Base-by-base conservation (phyloP, 2,329 filamentous ascomycete species). In the Colletotrichum lindemuthianum region DNA sequence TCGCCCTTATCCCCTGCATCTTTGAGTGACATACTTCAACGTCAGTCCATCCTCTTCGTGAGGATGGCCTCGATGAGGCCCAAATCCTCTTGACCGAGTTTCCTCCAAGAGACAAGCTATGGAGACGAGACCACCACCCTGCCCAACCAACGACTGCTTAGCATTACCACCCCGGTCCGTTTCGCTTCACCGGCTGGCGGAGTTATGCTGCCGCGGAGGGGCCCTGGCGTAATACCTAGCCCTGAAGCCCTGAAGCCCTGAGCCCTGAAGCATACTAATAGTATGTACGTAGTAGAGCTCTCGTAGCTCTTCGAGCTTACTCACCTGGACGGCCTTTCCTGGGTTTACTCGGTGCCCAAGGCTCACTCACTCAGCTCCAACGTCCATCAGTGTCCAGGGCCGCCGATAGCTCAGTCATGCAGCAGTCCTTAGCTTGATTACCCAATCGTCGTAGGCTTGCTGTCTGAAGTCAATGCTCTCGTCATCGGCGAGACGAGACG, bases 121-220 rank as follows among this genome's bases (percentile, higher is more conserved):
- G 58, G 52, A 52, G 63, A 13, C 47, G 40, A 37, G 39, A 37
- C 41, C 32, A 33, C 47, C 33, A 49, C 58, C 41, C 63, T 65
- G 41, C 58, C 58, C 58, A 63, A 65, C 58, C 63, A 65, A 45
- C 58, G 36, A 32, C 60, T 57, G 51, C 63, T 65, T 52, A 52
- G 59, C 58, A 63, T 47, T 36, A 61, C 52, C 41, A 63, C 52
- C 61, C 58, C 47, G 51, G 61, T 47, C 40, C 58, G 58, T 48
- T 63, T 65, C 52, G 63, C 63, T 57, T 65, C 63, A 65, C 63
- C 63, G 63, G 63, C 59, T 63, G 63, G 63, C 63, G 63, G 63
- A 65, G 63, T 63, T 24, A 65, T 57, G 63, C 63, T 59, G 63
- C 51, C 63, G 51, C 51, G 45, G 58, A 65, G 63, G 40, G 58